phyloP scores from a whole-genome alignment of 768 basidiomycete genomes.

The Boletus huronensis region DNA sequence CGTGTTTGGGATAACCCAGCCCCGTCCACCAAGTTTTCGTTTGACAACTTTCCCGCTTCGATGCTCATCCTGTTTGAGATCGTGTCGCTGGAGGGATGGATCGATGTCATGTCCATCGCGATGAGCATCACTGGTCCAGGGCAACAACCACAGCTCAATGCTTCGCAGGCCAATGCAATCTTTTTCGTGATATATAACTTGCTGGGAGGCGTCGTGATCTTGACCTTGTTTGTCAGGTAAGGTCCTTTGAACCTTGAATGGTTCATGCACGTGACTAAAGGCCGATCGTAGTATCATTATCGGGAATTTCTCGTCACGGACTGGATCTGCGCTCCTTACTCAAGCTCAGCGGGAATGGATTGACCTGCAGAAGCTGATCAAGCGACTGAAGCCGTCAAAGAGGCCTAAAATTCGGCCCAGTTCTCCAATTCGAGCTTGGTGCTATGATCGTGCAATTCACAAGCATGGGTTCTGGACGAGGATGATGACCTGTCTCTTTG shows the following conservation, averaged over 20 bases:
- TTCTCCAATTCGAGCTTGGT: slow-evolving; percentile 67
- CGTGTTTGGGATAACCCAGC: slow-evolving; percentile 88
- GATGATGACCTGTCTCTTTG: slow-evolving; percentile 72
- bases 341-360: slow-evolving; percentile 91
- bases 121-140: slow-evolving; percentile 72
- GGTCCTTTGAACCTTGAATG: not conserved
- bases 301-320: slow-evolving; percentile 83
- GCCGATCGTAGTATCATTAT: slow-evolving; percentile 77
- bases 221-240: slow-evolving; percentile 89
- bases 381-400: slow-evolving; percentile 81
- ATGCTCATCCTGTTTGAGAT: slow-evolving; percentile 94
- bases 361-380: slow-evolving; percentile 85
- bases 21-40: slow-evolving; percentile 80
- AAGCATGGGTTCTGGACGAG: slow-evolving; percentile 95
- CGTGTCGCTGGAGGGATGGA: slow-evolving; percentile 94
- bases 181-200: slow-evolving; percentile 92
- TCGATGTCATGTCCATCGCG: slow-evolving; percentile 83
- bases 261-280: slow-evolving; percentile 3
- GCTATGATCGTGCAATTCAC: slow-evolving; percentile 83
- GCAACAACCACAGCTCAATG: slow-evolving; percentile 68
- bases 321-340: slow-evolving; percentile 83
- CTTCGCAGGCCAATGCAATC: slow-evolving; percentile 77
- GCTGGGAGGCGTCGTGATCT: slow-evolving; percentile 83
- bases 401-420: slow-evolving; percentile 64
- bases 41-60: slow-evolving; percentile 81